These are phyloP conservation scores for Ophiocordyceps camponoti-floridani DNA, from an alignment of 2,329 filamentous ascomycete species.

Conservation along the genomic window DNA sequence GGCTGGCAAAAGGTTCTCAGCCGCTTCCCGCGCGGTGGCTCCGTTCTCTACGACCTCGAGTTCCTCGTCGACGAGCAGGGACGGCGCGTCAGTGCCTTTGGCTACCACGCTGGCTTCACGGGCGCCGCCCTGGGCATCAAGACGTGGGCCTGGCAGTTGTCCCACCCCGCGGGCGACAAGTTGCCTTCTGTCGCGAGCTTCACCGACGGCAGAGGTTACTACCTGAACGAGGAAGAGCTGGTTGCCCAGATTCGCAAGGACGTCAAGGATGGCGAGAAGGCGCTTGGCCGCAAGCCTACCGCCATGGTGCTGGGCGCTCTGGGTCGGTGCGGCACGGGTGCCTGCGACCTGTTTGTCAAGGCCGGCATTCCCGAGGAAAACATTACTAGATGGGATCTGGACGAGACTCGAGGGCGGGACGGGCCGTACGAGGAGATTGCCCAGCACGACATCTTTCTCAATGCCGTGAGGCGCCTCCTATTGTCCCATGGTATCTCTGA, in stretches of 20 bases:
- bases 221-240: slow-evolving; percentile 50
- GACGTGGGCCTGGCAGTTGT: slow-evolving; percentile 71
- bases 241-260: slow-evolving; percentile 15
- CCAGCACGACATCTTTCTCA: slow-evolving; percentile 61
- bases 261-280: slow-evolving; percentile 52
- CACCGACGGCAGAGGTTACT: slow-evolving; percentile 36
- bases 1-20: slow-evolving; percentile 68
- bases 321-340: slow-evolving; percentile 72
- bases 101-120: slow-evolving; percentile 61
- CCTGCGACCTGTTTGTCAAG: slow-evolving; percentile 60
- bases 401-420: slow-evolving; percentile 47
- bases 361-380: slow-evolving; percentile 33
- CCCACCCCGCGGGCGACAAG: slow-evolving; percentile 43
- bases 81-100: slow-evolving; percentile 53
- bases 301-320: slow-evolving; percentile 72
- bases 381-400: slow-evolving; percentile 51
- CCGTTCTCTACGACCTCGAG: slow-evolving; percentile 59
- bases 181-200: slow-evolving; percentile 30
- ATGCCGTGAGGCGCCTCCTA: slow-evolving; percentile 21
- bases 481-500: too few relatives aligned
- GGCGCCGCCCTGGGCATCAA: slow-evolving; percentile 57
- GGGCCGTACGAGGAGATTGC: slow-evolving; percentile 69
- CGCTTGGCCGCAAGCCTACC: slow-evolving; percentile 49
- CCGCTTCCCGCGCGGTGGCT: slow-evolving; percentile 51
- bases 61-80: slow-evolving; percentile 62